A percentile compares a stretch with the other conserved stretches of the same genome.
Conservation (phyloP, 2,329 filamentous ascomycete genomes). For the Microascus cirrosus region DNA sequence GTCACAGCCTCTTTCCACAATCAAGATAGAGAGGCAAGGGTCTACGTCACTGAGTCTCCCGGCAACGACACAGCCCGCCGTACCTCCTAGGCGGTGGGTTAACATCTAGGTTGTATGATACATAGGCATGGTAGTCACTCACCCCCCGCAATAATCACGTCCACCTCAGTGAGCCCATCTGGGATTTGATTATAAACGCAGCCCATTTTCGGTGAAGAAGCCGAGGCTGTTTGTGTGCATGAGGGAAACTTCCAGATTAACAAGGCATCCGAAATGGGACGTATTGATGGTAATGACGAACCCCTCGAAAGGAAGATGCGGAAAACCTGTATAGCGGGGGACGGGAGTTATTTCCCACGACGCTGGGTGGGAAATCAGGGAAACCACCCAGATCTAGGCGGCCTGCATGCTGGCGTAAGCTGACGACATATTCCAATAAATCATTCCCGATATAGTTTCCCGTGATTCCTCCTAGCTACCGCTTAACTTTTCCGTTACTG, state of each 20-base stretch:
- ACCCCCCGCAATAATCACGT: constrained; percentile 13
- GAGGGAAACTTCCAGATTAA: background rate
- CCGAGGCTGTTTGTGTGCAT: background rate
- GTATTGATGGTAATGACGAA: background rate
- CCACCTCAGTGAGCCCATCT: constrained; percentile 8
- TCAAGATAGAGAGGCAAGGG: constrained; percentile 14
- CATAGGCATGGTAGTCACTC: background rate
- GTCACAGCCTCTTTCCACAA: constrained; percentile 17
- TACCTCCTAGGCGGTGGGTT: constrained; percentile 12
- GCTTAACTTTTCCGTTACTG: background rate
- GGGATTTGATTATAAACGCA: background rate
- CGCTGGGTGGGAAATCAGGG: background rate
- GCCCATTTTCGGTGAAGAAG: background rate
- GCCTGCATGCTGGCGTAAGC: too few relatives aligned
- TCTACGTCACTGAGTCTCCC: constrained; percentile 14
- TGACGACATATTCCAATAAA: too few relatives aligned
- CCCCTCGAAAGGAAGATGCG: background rate
- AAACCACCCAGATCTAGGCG: background rate
- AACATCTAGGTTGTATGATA: background rate
- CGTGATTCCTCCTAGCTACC: background rate
- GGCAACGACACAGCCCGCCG: constrained; percentile 15
- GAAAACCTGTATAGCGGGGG: background rate
- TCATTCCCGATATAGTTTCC: too few relatives aligned
- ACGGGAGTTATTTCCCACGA: background rate
- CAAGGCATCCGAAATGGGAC: background rate